Base-by-base conservation (phyloP, 345 rosid species). In the Euphorbia peplus region DNA sequence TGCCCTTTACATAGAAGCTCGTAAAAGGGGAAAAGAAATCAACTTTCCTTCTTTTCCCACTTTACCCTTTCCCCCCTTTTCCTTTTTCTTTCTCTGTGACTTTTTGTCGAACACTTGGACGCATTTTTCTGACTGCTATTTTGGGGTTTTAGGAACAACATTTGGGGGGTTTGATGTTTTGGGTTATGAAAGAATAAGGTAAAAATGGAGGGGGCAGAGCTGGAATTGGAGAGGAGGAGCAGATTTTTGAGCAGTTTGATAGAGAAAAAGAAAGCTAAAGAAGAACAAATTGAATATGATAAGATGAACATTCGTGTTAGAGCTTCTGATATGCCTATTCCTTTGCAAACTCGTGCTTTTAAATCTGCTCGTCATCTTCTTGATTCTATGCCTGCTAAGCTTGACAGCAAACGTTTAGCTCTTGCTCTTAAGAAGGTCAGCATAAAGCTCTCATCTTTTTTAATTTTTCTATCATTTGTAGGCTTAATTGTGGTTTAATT, bases 181-280 rank as follows among this genome's bases (percentile, higher is more conserved):
- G 28, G 63, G 37, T 24, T 28, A 56, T 53, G 64, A 62, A 8
- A 18, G 25, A 9, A 14, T 46, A 53, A 61, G 55, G 42, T 22
- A 25, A n/a, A 14, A 29, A 87, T 88, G 97, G 97, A 89, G 21
- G 89, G 88, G 53, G 96, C 93, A 29, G 95, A 88, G 78, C 68
- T 79, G 83, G 99, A 95, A 70, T 70, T 95, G 56, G 97, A 91
- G 92, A 83, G 97, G 74, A 71, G 97, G 69, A 95, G 96, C 87
- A 87, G 83, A 85, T 91, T 87, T 80, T 74, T 95, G 80, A 91
- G 24, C 83, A 81, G 95, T 70, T 81, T 95, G 78, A 95, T 95
- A 76, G 93, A 90, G 87, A 91, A 85, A 83, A 91, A 91, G 88
- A 91, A 88, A 74, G 93, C 89, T 0, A 77, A 72, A 53, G 91